Conservation (phyloP, 495 filamentous ascomycete species). For the Penicillium cosmopolitanum region DNA sequence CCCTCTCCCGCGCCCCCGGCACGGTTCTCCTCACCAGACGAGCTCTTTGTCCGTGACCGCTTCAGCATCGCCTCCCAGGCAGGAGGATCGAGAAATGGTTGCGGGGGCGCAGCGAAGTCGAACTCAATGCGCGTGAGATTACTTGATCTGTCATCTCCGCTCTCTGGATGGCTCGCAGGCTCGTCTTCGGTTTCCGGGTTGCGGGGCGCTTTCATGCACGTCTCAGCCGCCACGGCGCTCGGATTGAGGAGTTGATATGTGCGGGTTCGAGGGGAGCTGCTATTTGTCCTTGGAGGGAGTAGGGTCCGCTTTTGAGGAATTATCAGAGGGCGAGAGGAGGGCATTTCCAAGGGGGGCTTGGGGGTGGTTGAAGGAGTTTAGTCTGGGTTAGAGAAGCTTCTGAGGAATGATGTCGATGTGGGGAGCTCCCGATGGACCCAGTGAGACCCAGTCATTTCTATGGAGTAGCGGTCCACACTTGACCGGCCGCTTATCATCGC, state of each 20-base stretch:
- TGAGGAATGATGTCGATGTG: slow-evolving; percentile 4
- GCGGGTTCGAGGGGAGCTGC: not conserved
- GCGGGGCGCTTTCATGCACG: slow-evolving; percentile 19
- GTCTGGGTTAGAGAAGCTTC: not conserved
- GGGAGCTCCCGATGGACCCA: not conserved
- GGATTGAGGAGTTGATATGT: slow-evolving; percentile 22
- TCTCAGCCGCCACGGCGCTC: slow-evolving; percentile 27
- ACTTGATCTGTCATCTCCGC: not conserved
- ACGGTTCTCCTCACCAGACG: slow-evolving; percentile 15
- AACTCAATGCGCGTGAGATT: slow-evolving; percentile 14
- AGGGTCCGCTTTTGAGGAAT: slow-evolving; percentile 25
- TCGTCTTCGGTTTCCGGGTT: not conserved
- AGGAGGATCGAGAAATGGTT: slow-evolving; percentile 32
- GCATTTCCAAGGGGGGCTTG: slow-evolving; percentile 8
- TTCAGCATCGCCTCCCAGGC: slow-evolving; percentile 31
- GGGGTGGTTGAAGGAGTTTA: slow-evolving; percentile 4
- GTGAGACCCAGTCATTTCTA: not conserved
- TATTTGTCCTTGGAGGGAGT: slow-evolving; percentile 5
- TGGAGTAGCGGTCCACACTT: not conserved
- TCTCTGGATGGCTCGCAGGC: slow-evolving; percentile 3
- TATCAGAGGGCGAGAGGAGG: slow-evolving; percentile 13
- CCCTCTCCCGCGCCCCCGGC: not conserved
- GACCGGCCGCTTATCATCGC: not conserved
- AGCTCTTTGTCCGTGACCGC: slow-evolving; percentile 6
- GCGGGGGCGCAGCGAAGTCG: slow-evolving; percentile 21